These are phyloP conservation scores for Xylariaceae sp. DNA, from an alignment of 2,329 filamentous ascomycete species.

Conservation along the genomic window DNA sequence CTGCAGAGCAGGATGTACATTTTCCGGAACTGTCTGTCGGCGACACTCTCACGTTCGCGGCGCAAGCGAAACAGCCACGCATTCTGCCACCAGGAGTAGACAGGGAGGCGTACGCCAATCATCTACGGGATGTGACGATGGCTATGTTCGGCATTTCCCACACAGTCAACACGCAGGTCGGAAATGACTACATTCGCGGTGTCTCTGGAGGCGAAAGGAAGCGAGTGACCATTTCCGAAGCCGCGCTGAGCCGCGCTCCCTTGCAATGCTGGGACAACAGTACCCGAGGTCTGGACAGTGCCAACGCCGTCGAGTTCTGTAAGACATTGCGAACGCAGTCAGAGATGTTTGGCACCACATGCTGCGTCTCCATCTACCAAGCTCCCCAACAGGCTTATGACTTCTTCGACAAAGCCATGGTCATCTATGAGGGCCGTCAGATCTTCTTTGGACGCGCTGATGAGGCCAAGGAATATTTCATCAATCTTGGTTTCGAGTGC, in stretches of 20 bases:
- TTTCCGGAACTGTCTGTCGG: slow-evolving; percentile 74
- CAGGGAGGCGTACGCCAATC: slow-evolving; percentile 51
- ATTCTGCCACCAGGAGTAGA: slow-evolving; percentile 55
- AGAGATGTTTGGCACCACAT: slow-evolving; percentile 62
- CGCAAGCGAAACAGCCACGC: slow-evolving; percentile 62
- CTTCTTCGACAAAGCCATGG: slow-evolving; percentile 54
- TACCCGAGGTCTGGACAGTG: slow-evolving; percentile 69
- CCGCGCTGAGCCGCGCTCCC: slow-evolving; percentile 53
- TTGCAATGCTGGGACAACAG: slow-evolving; percentile 69
- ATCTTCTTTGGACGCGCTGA: slow-evolving; percentile 60
- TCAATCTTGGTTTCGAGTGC: slow-evolving; percentile 63
- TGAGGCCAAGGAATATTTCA: slow-evolving; percentile 60
- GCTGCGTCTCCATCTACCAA: slow-evolving; percentile 71
- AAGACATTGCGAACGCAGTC: slow-evolving; percentile 62
- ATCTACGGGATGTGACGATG: slow-evolving; percentile 69
- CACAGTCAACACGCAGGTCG: slow-evolving; percentile 67
- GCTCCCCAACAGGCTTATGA: slow-evolving; percentile 63
- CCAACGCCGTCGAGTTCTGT: slow-evolving; percentile 72
- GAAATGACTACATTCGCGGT: slow-evolving; percentile 71
- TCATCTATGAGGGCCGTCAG: slow-evolving; percentile 57
- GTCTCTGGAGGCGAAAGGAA: slow-evolving; percentile 71
- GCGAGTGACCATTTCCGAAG: slow-evolving; percentile 61
- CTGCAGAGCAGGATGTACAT: slow-evolving; percentile 77
- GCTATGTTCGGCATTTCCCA: slow-evolving; percentile 71
- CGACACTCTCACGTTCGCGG: slow-evolving; percentile 75